Conservation (phyloP, 805 yeast genomes). For the Starmerella geochares region DNA sequence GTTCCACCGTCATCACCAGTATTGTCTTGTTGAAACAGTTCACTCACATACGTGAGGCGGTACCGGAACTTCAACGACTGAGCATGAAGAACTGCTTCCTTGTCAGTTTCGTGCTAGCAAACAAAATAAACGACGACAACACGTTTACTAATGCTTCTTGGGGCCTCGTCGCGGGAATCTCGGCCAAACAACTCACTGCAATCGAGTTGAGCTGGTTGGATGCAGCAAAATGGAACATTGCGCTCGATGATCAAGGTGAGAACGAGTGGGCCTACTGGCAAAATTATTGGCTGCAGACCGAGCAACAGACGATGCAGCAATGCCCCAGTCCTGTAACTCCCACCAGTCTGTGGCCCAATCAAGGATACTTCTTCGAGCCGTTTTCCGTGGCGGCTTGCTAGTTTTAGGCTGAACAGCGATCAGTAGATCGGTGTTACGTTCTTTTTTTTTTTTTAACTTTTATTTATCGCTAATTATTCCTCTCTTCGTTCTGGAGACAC, state of each 20-base stretch:
- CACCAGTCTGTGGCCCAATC: slow-evolving; percentile 5
- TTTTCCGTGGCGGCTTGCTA: slow-evolving; percentile 19
- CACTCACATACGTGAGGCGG: not conserved
- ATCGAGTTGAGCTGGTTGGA: slow-evolving; percentile 63
- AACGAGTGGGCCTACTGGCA: slow-evolving; percentile 23
- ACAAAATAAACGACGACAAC: slow-evolving; percentile 92
- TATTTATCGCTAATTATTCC: too few species aligned
- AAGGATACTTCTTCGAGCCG: slow-evolving; percentile 12
- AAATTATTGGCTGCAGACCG: slow-evolving; percentile 17
- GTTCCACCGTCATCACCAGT: slow-evolving; percentile 68
- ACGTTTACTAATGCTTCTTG: slow-evolving; percentile 91
- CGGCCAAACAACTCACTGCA: slow-evolving; percentile 47
- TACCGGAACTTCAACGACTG: slow-evolving; percentile 29
- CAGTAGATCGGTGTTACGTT: not conserved
- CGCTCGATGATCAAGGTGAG: slow-evolving; percentile 11
- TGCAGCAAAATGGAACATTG: slow-evolving; percentile 17
- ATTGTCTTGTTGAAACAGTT: slow-evolving; percentile 62
- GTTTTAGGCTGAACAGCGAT: not conserved
- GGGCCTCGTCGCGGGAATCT: slow-evolving; percentile 88
- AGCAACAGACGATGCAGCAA: slow-evolving; percentile 3
- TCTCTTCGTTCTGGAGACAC: not conserved
- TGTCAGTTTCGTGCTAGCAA: slow-evolving; percentile 68
- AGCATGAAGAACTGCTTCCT: slow-evolving; percentile 26
- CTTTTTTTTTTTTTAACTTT: not conserved
- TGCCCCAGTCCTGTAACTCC: slow-evolving; percentile 13